phyloP scores from a whole-genome alignment of 2,329 filamentous ascomycete genomes.

The Verticillium nubilum region DNA sequence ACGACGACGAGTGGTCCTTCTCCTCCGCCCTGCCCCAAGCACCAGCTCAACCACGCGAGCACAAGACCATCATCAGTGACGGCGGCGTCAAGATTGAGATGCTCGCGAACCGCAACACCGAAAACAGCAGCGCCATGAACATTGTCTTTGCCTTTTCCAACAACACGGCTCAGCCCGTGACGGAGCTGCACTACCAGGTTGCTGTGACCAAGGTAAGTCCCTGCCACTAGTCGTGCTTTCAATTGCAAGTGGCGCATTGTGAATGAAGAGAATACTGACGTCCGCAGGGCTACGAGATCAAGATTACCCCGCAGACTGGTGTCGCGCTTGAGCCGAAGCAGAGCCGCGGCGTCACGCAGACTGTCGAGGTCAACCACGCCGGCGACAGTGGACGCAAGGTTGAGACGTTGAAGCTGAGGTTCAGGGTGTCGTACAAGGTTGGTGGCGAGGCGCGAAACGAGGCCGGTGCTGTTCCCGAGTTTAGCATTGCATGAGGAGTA shows the following conservation, averaged over 20 bases:
- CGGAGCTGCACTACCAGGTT: slow-evolving; percentile 82
- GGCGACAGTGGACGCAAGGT: slow-evolving; percentile 65
- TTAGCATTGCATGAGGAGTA: slow-evolving; percentile 59
- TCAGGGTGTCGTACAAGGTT: slow-evolving; percentile 77
- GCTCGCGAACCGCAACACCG: slow-evolving; percentile 55
- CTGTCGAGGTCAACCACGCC: slow-evolving; percentile 69
- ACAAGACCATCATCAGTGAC: slow-evolving; percentile 64
- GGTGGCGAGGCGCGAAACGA: slow-evolving; percentile 65
- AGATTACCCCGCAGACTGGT: slow-evolving; percentile 80
- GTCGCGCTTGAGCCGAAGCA: slow-evolving; percentile 69
- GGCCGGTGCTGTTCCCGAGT: slow-evolving; percentile 76
- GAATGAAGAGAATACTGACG: slow-evolving; percentile 7
- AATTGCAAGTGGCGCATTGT: background rate
- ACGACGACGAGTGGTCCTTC: slow-evolving; percentile 94
- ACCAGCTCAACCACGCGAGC: slow-evolving; percentile 49
- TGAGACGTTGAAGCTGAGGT: slow-evolving; percentile 79
- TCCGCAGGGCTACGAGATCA: slow-evolving; percentile 67
- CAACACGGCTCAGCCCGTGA: slow-evolving; percentile 62
- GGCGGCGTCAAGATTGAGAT: slow-evolving; percentile 69
- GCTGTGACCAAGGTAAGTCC: slow-evolving; percentile 80
- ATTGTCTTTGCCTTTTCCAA: slow-evolving; percentile 83
- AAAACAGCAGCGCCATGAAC: slow-evolving; percentile 52
- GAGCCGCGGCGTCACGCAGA: slow-evolving; percentile 71
- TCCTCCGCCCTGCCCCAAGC: slow-evolving; percentile 66
- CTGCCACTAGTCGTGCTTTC: no score